Base-by-base conservation (phyloP, 2,329 filamentous ascomycete species). In the Sclerotinia borealis region DNA sequence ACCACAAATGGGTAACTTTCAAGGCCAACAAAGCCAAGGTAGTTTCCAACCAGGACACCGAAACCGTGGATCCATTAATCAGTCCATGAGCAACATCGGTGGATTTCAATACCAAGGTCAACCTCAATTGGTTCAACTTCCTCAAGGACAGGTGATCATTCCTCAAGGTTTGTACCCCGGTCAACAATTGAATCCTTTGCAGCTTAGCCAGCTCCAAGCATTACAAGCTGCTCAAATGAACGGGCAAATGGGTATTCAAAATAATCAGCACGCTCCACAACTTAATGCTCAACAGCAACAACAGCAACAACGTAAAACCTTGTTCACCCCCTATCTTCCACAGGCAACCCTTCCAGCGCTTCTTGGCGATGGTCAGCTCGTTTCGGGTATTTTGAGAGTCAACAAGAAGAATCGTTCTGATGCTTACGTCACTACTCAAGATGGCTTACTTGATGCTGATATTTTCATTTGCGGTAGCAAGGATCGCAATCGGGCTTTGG, bases 371-470 rank as follows among this genome's bases (percentile, higher is more conserved):
- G 95, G 95, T 22, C 92, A 96, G 77, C 88, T 99, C 64, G 95
- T 99, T 61, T 93, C 93, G 66, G 95, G 95, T 79, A 92, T 97
- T 70, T 88, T 99, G 59, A 91, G 95, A 65, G 95, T 99, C 69
- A 99, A 99, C 85, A 99, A 98, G 83, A 99, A 99, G 83, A 99
- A 99, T 79, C 89, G 95, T 68, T 98, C 93, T 72, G 95, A 99
- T 77, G 95, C 95, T 34, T 99, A 99, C 73, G 95, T 99, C 62
- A 95, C 95, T 13, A 96, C 92, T 15, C 87, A 90, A 66, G 95
- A 99, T 75, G 86, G 86, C 52, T 79, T 89, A 65, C 83, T 99
- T 54, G 95, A 98, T 77, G 93, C 95, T 49, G 95, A 99, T 75
- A 99, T 99, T 74, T 99, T 99, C 78, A 99, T 99, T 73, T 99